These are phyloP conservation scores for Pseudogymnoascus sp. DNA, from an alignment of 2,329 filamentous ascomycete species.

Conservation along the genomic window DNA sequence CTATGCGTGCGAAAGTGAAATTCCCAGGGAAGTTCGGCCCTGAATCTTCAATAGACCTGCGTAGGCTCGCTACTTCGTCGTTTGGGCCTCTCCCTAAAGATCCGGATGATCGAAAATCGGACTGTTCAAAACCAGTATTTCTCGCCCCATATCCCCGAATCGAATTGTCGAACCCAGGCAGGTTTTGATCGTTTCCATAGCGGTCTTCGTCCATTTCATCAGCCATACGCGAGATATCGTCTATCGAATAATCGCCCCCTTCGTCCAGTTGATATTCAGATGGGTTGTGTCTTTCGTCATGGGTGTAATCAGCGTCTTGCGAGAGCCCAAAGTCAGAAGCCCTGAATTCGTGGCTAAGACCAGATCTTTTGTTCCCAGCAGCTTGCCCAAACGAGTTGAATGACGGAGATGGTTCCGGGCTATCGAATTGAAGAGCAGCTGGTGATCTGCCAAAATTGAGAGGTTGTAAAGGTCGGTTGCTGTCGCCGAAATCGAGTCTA, in stretches of 20 bases:
- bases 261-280: conserved; percentile 1
- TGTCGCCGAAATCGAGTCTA: conserved; percentile 29
- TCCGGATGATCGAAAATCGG: background rate
- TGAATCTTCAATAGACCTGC: background rate
- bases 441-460: conserved; percentile 27
- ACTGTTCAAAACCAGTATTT: background rate
- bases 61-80: background rate
- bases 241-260: background rate
- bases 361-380: conserved; percentile 35
- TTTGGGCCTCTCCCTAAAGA: background rate
- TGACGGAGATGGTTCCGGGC: conserved; percentile 17
- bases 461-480: conserved; percentile 25
- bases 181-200: background rate
- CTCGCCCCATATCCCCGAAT: background rate
- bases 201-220: conserved; percentile 7
- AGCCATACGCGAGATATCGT: background rate
- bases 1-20: conserved; percentile 58
- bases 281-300: conserved; percentile 31
- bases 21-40: conserved; percentile 24
- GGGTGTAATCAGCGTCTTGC: conserved; percentile 31
- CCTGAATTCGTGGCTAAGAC: conserved; percentile 40
- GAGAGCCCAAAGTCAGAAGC: conserved; percentile 24
- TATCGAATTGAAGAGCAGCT: conserved; percentile 18
- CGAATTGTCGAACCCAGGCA: background rate
- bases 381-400: conserved; percentile 17